Evolutionary conservation across 225 moss, liverwort and hornwort species (phyloP).

Genomic region (Sphagnum tenellum): DNA sequence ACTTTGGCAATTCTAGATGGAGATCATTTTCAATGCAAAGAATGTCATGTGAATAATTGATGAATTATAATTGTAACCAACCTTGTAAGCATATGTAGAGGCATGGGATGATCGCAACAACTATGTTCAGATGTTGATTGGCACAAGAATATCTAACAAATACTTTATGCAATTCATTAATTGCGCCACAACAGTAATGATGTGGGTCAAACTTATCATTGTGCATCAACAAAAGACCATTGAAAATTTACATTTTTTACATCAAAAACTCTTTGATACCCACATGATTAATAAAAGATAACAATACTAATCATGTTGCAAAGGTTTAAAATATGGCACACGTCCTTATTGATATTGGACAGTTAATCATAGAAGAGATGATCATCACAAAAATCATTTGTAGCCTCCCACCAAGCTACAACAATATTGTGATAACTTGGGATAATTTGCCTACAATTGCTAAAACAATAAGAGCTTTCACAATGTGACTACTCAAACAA

Average conservation of each 20-base stretch:
- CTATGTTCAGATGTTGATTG: not conserved
- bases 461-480: not conserved
- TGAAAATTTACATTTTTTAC: not conserved
- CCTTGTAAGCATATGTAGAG: too few relatives aligned
- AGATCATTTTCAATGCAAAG: conserved; percentile 1
- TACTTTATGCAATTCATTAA: not conserved
- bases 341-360: not conserved
- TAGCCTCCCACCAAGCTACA: not conserved
- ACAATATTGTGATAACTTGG: not conserved
- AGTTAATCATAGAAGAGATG: fast-evolving
- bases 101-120: not conserved
- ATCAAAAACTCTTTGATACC: too few relatives aligned
- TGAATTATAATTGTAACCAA: not conserved
- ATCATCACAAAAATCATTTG: not conserved
- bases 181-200: not conserved
- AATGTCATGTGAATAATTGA: not conserved
- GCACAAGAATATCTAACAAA: not conserved
- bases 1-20: not conserved
- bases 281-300: not conserved
- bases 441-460: not conserved
- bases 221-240: not conserved
- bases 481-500: not conserved
- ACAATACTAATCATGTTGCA: not conserved
- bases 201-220: not conserved
- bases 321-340: not conserved